Evolutionary conservation across 2,329 filamentous ascomycete genomes (phyloP).

Genomic region (Hypomyces rosellus): DNA sequence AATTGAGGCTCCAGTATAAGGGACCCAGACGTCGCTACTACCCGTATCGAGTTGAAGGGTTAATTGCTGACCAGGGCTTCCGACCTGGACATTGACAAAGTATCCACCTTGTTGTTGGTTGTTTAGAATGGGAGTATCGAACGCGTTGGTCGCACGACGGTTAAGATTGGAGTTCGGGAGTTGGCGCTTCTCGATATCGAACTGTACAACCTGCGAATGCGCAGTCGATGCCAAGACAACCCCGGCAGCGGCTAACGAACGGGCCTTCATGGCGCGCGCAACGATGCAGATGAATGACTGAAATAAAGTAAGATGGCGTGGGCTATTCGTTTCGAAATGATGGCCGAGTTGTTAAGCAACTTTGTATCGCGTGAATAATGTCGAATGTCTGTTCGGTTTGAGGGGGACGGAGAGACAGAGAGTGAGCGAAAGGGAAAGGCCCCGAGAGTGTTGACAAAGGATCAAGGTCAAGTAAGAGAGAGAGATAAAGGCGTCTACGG

Average conservation of each 20-base stretch:
- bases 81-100: conserved; percentile 50
- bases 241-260: conserved; percentile 7
- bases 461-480: no score
- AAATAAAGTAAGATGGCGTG: no score
- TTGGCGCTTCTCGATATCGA: conserved; percentile 38
- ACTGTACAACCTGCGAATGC: conserved; percentile 36
- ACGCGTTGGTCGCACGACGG: conserved; percentile 33
- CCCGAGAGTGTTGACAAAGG: no score
- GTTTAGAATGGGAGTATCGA: conserved; percentile 40
- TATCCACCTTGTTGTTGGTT: conserved; percentile 41
- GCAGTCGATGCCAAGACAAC: conserved; percentile 11
- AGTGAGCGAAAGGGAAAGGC: no score
- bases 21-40: conserved; percentile 60
- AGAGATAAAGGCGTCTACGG: no score
- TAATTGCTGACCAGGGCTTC: conserved; percentile 51
- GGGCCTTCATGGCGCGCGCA: conserved; percentile 7
- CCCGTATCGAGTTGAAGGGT: conserved; percentile 58
- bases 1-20: conserved; percentile 30
- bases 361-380: no score
- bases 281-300: no score
- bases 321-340: no score
- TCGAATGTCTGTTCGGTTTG: no score
- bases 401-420: no score
- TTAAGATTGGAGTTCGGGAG: conserved; percentile 20
- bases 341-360: background rate